Base-by-base conservation (phyloP, 139 green algal species). In the Pleodorina starrii region DNA sequence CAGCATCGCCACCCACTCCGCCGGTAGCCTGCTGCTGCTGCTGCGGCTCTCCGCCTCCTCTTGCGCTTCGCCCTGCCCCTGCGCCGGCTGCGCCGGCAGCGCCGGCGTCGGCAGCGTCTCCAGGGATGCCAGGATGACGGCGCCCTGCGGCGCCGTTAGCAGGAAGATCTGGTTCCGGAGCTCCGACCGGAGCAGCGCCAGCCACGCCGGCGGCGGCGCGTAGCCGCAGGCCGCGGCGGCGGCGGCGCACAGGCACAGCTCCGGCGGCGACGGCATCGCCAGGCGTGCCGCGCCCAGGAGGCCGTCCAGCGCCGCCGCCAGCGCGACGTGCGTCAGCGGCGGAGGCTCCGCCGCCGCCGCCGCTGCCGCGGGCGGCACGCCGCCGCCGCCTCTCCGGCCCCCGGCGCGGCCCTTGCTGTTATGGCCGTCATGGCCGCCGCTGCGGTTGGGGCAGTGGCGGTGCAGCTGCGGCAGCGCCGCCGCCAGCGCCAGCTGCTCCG, bases 91-190 rank as follows among this genome's bases (percentile, higher is more conserved):
- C 40, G 21, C 7, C 35, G 54, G 50, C 50, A 17, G 54, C 54
- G 5, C 21, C 3, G 5, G 9, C 23, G 32, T 5, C 48, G 50
- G 44, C 54, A 73, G 23, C 54, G 0, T 2, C 43, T 77, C 60
- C 68, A 88, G n/a, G 57, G 82, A 42, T 2, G 5, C 43, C 32
- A 79, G 44, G 27, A 60, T 51, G 5, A 88, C 66, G 11, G 82
- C 66, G 32, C 44, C 82, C 19, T 88, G 66, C 9, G 21, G 27
- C 2, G 66, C 7, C 2, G 32, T 80, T 17, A 88, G 35, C 32
- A 88, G 32, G 21, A 80, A 79, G 7, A 80, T 3, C 82, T 88
- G 82, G 82, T 44, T 79, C 27, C 63, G 82, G 16, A 88, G 44
- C 82, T 88, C 82, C 0, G 35, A 51, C 17, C 19, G 66, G 19